Conservation (phyloP, 495 filamentous ascomycete genomes). For the Entonaema liquescens region DNA sequence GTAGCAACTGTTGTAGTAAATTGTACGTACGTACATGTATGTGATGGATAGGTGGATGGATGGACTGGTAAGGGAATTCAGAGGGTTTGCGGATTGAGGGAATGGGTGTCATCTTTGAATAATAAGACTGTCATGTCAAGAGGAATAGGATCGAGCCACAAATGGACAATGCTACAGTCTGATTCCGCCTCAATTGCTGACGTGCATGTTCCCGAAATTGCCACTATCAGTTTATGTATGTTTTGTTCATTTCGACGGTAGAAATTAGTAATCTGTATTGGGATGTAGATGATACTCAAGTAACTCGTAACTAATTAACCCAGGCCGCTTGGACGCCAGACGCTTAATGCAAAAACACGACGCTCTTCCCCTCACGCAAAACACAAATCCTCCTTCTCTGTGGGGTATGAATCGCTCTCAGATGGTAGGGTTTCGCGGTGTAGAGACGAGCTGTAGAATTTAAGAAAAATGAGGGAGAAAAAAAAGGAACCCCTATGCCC, state of each 20-base stretch:
- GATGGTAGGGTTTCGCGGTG: slow-evolving; percentile 3
- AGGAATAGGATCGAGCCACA: background rate
- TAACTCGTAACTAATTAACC: slow-evolving; percentile 24
- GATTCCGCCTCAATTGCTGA: background rate
- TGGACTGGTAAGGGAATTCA: slow-evolving; percentile 1
- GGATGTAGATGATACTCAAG: background rate
- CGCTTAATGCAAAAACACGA: slow-evolving; percentile 38
- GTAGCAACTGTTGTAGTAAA: slow-evolving; percentile 14
- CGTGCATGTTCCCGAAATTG: background rate
- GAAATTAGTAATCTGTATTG: slow-evolving; percentile 7
- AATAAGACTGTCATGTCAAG: slow-evolving; percentile 31
- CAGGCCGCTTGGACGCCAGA: slow-evolving; percentile 37
- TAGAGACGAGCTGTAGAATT: slow-evolving; percentile 2
- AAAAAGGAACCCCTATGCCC: background rate
- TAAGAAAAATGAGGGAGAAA: background rate
- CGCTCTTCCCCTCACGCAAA: slow-evolving; percentile 12
- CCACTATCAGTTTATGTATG: background rate
- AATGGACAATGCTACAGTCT: background rate
- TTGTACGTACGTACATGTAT: slow-evolving; percentile 19
- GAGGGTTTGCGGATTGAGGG: slow-evolving; percentile 15
- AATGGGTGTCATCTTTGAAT: slow-evolving; percentile 20
- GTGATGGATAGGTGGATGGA: slow-evolving; percentile 2
- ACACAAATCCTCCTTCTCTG: slow-evolving; percentile 25
- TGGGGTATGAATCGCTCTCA: slow-evolving; percentile 15
- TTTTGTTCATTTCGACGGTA: background rate